Conservation (phyloP, 139 green algal genomes). For the Dunaliella sp. region DNA sequence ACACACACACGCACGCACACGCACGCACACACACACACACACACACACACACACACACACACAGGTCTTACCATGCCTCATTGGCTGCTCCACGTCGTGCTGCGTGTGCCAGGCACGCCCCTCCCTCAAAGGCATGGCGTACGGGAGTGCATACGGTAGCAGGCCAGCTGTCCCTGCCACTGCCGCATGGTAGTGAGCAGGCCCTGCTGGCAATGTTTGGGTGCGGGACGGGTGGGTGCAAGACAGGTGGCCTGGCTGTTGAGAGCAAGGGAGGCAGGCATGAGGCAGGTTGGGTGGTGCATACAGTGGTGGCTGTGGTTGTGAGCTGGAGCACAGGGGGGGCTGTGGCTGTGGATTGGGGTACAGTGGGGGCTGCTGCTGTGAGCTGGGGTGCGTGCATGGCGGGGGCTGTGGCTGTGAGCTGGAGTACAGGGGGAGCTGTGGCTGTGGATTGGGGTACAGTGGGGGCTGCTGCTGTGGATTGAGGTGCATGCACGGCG, state of each 20-base stretch:
- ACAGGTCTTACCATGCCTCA: neutral
- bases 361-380: neutral
- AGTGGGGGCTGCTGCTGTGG: neutral
- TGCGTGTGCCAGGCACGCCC: neutral
- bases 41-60: conserved; percentile 2
- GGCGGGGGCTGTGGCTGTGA: no score
- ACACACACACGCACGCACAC: no score
- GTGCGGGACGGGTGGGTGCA: no score
- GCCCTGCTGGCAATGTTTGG: neutral
- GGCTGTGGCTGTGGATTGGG: neutral
- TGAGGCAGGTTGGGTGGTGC: no score
- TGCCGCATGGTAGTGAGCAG: neutral
- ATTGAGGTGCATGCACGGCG: neutral
- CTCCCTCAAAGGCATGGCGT: neutral
- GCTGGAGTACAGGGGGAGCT: no score
- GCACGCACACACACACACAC: neutral
- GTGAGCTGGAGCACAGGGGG: no score
- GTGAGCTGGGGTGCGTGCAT: no score
- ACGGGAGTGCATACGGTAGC: neutral
- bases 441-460: neutral
- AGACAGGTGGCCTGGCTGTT: no score
- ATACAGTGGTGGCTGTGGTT: no score
- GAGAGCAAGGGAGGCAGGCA: no score
- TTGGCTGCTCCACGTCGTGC: neutral
- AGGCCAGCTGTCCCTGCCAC: neutral